phyloP scores from a whole-genome alignment of 2,329 filamentous ascomycete species.

The Albifimbria verrucaria region DNA sequence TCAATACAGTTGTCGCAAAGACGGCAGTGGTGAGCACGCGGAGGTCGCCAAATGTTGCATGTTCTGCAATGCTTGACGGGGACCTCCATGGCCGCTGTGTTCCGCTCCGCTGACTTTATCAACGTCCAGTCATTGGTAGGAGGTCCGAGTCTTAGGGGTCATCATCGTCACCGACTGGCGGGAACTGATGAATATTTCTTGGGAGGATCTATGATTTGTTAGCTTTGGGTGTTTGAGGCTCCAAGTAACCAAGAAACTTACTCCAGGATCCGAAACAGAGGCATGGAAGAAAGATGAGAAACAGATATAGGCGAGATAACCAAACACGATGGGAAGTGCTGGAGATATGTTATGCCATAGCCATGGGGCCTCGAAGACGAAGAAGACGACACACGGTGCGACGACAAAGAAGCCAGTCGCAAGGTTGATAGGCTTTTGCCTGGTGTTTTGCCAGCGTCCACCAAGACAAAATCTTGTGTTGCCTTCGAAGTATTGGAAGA shows the following conservation, averaged over 20 bases:
- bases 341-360: constrained; percentile 84
- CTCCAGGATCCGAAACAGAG: constrained; percentile 86
- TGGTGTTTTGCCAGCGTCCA: constrained; percentile 84
- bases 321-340: constrained; percentile 84
- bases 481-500: constrained; percentile 90
- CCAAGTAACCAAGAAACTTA: constrained; percentile 45
- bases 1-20: constrained; percentile 97
- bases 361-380: constrained; percentile 79
- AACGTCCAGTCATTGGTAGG: constrained; percentile 92
- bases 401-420: constrained; percentile 79
- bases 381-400: constrained; percentile 78
- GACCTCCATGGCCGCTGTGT: constrained; percentile 90
- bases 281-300: constrained; percentile 93
- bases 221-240: constrained; percentile 7
- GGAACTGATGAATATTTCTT: constrained; percentile 85
- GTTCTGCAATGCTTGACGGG: constrained; percentile 98
- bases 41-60: constrained; percentile 95
- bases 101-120: constrained; percentile 73
- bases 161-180: constrained; percentile 69
- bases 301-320: constrained; percentile 86
- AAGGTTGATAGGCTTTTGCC: constrained; percentile 83
- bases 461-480: constrained; percentile 89
- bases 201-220: constrained; percentile 72
- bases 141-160: constrained; percentile 81
- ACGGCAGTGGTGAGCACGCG: constrained; percentile 92